These are phyloP conservation scores for Auriculariales sp. DNA, from an alignment of 768 basidiomycete genomes.

Conservation along the genomic window DNA sequence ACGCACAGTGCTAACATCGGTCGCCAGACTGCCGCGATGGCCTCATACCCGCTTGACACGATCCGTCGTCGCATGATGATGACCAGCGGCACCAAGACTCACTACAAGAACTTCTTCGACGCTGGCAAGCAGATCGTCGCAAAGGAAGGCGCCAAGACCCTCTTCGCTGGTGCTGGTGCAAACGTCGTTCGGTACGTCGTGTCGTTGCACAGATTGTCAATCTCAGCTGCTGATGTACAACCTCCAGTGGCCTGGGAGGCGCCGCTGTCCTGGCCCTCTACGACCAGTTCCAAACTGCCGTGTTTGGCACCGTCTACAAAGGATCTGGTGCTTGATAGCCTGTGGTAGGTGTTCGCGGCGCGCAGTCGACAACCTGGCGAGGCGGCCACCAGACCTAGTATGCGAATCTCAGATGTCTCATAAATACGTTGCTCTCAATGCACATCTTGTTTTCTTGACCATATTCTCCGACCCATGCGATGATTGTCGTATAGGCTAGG, in stretches of 20 bases:
- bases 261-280: constrained; percentile 3
- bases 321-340: no score
- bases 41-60: constrained; percentile 30
- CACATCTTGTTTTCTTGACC: no score
- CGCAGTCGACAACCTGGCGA: no score
- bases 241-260: not conserved
- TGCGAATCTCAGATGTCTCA: no score
- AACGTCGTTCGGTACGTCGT: constrained; percentile 13
- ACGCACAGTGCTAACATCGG: not conserved
- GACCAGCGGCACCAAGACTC: constrained; percentile 26
- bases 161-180: constrained; percentile 15
- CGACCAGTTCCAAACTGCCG: constrained; percentile 5
- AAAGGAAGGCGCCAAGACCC: constrained; percentile 23
- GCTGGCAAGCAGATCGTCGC: constrained; percentile 24
- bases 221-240: not conserved
- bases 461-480: no score
- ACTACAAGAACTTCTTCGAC: constrained; percentile 25
- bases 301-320: constrained; percentile 5
- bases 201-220: not conserved
- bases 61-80: constrained; percentile 35
- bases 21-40: constrained; percentile 20
- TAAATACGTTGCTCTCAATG: no score
- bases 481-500: no score
- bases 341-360: no score
- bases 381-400: no score